These are phyloP conservation scores for Saturnispora quitensis DNA, from an alignment of 805 yeast genomes.

Conservation along the genomic window DNA sequence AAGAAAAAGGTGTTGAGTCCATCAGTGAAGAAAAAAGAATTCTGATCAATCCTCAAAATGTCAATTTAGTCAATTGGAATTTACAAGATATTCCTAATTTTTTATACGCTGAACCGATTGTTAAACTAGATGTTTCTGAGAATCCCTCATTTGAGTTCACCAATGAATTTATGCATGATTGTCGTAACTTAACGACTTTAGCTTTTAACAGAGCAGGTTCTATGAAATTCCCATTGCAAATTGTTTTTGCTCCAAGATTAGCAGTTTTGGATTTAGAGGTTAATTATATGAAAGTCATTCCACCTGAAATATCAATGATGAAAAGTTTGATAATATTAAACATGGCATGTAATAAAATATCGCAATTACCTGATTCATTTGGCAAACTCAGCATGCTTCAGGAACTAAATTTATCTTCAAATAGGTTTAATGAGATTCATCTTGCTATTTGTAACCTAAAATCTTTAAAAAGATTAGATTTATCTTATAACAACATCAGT, in stretches of 20 bases:
- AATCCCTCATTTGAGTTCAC: conserved; percentile 84
- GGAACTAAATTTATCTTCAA: conserved; percentile 70
- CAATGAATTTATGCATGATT: conserved; percentile 72
- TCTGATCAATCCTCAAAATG: conserved; percentile 59
- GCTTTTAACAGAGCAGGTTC: conserved; percentile 67
- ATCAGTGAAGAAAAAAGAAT: conserved; percentile 25
- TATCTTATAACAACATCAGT: conserved; percentile 70
- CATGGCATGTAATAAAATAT: conserved; percentile 68
- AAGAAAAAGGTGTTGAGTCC: conserved; percentile 47
- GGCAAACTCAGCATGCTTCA: conserved; percentile 45
- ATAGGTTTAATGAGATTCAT: conserved; percentile 55
- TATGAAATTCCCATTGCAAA: conserved; percentile 62
- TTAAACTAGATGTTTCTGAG: conserved; percentile 70
- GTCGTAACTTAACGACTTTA: conserved; percentile 59
- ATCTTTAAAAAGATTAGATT: conserved; percentile 56
- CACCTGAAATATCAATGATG: conserved; percentile 46
- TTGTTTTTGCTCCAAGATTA: conserved; percentile 60
- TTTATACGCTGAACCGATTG: conserved; percentile 74
- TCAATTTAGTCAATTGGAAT: conserved; percentile 62
- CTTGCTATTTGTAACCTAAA: conserved; percentile 53
- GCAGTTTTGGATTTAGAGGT: conserved; percentile 65
- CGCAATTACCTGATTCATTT: conserved; percentile 52
- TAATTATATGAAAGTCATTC: conserved; percentile 61
- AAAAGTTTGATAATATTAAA: conserved; percentile 48
- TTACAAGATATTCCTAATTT: conserved; percentile 79